Evolutionary conservation across 495 filamentous ascomycete species (phyloP), one percentile per base, ranked within the genome.

Genomic region (Bombardia bombarda): DNA sequence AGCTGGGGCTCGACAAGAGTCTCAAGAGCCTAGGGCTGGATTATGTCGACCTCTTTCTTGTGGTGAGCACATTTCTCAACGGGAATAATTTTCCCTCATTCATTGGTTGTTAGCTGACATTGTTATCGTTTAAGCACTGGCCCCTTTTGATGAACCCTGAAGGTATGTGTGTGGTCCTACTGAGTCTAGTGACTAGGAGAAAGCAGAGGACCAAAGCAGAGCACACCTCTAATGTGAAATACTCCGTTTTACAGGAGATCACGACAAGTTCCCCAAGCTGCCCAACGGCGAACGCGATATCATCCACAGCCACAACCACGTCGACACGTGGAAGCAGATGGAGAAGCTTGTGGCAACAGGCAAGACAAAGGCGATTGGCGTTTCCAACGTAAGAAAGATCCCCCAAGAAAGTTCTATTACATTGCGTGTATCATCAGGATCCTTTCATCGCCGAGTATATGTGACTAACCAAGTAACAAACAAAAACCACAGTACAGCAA

Each of bases 31-130:
- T 94, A 39, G 80, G 82, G 21, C 59, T 90, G 45, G 79, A 86
- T 42, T 93, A 94, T 63, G 72, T 94, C 7, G 88, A 94, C 61
- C 63, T 94, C 43, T 90, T 82, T 55, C 67, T 94, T 16, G 67
- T 79, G 52, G 52, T 56, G 31, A 36, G n/a, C n/a, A n/a, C n/a
- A n/a, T n/a, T n/a, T n/a, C n/a, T n/a, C n/a, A n/a, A n/a, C n/a
- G 36, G 4, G 12, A 12, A 8, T n/a, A 16, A 22, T 2, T 25
- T 16, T 24, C n/a, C 21, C 2, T 7, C 13, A 2, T 24, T 26
- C n/a, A 3, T 39, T 31, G 14, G 16, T 41, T 5, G 8, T 19
- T 32, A 19, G 34, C 13, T 28, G 14, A 79, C 58, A 34, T 18
- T 47, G 26, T 32, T 22, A 2, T 32, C 0, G 8, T 17, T 7